phyloP scores from a whole-genome alignment of 768 basidiomycete species.

The Trametes punicea region DNA sequence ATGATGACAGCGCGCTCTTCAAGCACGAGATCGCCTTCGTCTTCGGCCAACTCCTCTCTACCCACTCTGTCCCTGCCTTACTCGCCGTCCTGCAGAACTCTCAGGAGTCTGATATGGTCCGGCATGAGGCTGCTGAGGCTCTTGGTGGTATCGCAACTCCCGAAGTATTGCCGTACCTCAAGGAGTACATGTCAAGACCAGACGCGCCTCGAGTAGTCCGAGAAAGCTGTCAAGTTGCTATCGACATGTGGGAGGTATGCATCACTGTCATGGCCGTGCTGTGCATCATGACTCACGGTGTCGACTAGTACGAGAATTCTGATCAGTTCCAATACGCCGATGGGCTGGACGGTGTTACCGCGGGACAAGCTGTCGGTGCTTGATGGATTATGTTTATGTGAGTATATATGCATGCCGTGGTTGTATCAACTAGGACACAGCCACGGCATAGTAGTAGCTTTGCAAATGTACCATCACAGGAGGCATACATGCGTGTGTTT shows the following conservation, averaged over 20 bases:
- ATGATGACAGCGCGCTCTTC: slow-evolving; percentile 88
- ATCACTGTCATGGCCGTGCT: not conserved
- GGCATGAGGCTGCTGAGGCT: slow-evolving; percentile 98
- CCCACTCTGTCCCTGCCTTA: slow-evolving; percentile 84
- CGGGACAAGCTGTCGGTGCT: slow-evolving; percentile 22
- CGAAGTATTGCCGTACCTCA: slow-evolving; percentile 82
- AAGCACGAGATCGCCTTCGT: slow-evolving; percentile 99
- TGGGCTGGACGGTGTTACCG: slow-evolving; percentile 34
- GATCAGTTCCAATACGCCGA: slow-evolving; percentile 77
- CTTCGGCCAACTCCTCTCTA: slow-evolving; percentile 91
- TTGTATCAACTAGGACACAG: not conserved
- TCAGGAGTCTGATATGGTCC: slow-evolving; percentile 90
- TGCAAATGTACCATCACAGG: not conserved
- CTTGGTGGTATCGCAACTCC: slow-evolving; percentile 96
- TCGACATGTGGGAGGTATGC: slow-evolving; percentile 93
- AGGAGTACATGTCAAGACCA: slow-evolving; percentile 75
- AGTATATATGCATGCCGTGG: not conserved
- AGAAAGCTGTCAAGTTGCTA: slow-evolving; percentile 93
- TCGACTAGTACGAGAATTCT: slow-evolving; percentile 70
- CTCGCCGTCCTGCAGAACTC: slow-evolving; percentile 69
- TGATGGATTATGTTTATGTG: slow-evolving; percentile 15
- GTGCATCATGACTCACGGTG: not conserved
- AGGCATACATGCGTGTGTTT: too few species aligned
- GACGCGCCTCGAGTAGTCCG: slow-evolving; percentile 87
- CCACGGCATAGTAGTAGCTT: not conserved